phyloP scores from a whole-genome alignment of 495 filamentous ascomycete genomes.

The Penicillium roqueforti region DNA sequence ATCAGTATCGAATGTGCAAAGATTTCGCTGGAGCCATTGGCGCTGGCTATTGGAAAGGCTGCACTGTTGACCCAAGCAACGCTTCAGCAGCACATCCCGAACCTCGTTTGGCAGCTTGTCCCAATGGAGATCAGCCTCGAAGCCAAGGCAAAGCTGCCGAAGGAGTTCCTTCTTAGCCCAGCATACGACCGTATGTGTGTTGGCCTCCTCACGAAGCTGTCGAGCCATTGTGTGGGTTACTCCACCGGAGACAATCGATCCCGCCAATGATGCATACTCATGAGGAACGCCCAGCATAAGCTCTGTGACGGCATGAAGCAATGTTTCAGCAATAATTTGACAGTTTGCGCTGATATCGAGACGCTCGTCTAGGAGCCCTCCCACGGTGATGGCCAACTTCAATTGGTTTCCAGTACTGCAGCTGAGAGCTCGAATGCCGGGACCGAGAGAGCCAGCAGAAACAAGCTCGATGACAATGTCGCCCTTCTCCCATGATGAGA shows the following conservation, averaged over 20 bases:
- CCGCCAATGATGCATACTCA: constrained; percentile 46
- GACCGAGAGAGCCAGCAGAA: constrained; percentile 34
- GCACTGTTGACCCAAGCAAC: constrained; percentile 35
- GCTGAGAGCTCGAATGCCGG: constrained; percentile 47
- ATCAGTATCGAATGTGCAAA: constrained; percentile 36
- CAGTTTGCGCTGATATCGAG: constrained; percentile 46
- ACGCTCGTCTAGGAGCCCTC: constrained; percentile 31
- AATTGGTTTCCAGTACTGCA: constrained; percentile 35
- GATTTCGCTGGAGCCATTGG: constrained; percentile 34
- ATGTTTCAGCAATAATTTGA: constrained; percentile 49
- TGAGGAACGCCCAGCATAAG: constrained; percentile 47
- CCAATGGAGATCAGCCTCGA: constrained; percentile 42
- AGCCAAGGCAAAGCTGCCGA: constrained; percentile 40
- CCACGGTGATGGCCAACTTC: constrained; percentile 41
- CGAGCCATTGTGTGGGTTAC: constrained; percentile 36
- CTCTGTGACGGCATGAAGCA: constrained; percentile 52
- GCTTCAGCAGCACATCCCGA: constrained; percentile 32
- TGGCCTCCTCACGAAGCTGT: constrained; percentile 35
- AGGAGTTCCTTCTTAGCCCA: constrained; percentile 46
- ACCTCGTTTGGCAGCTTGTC: constrained; percentile 37
- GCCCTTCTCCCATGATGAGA: constrained; percentile 40
- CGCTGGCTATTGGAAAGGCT: constrained; percentile 24
- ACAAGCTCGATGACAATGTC: constrained; percentile 47
- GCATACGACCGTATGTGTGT: constrained; percentile 29
- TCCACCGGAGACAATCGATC: constrained; percentile 43